A percentile compares a stretch with the other conserved stretches of the same genome.
Conservation (phyloP, 78 protist genomes). For the Cavenderia fasciculata region DNA sequence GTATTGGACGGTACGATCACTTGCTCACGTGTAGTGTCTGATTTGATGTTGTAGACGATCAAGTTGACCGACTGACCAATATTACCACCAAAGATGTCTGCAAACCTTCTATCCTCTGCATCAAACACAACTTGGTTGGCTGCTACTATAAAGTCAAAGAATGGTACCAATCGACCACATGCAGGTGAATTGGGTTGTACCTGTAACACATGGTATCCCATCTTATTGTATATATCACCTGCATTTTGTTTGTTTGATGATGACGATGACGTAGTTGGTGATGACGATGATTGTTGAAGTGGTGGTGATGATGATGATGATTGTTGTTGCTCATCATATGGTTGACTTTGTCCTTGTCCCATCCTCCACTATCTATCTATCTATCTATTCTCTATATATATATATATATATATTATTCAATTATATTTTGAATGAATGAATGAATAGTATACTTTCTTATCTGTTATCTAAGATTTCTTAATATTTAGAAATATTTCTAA, state of each 20-base stretch:
- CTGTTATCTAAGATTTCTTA: too few relatives aligned
- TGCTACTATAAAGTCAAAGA: constrained; percentile 87
- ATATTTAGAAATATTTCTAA: too few relatives aligned
- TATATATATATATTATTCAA: too few relatives aligned
- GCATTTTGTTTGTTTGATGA: not conserved
- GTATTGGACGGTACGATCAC: constrained; percentile 51
- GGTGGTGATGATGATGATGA: too few relatives aligned
- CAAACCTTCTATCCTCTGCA: constrained; percentile 79
- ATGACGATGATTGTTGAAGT: too few relatives aligned
- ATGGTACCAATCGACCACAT: constrained; percentile 76
- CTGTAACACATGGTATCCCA: constrained; percentile 69
- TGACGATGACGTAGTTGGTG: not conserved
- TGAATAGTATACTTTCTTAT: too few relatives aligned
- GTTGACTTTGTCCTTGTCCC: too few relatives aligned
- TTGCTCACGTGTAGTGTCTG: constrained; percentile 39
- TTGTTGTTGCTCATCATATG: too few relatives aligned
- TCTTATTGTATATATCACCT: constrained; percentile 40
- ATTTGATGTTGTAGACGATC: constrained; percentile 74
- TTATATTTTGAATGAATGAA: too few relatives aligned
- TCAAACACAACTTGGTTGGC: constrained; percentile 77
- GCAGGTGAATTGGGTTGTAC: constrained; percentile 85
- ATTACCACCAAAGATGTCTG: constrained; percentile 35
- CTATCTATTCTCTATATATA: too few relatives aligned
- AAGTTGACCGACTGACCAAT: constrained; percentile 30
- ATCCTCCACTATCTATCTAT: too few relatives aligned